phyloP scores from a whole-genome alignment of 306 rosid species.

The Datisca glomerata region DNA sequence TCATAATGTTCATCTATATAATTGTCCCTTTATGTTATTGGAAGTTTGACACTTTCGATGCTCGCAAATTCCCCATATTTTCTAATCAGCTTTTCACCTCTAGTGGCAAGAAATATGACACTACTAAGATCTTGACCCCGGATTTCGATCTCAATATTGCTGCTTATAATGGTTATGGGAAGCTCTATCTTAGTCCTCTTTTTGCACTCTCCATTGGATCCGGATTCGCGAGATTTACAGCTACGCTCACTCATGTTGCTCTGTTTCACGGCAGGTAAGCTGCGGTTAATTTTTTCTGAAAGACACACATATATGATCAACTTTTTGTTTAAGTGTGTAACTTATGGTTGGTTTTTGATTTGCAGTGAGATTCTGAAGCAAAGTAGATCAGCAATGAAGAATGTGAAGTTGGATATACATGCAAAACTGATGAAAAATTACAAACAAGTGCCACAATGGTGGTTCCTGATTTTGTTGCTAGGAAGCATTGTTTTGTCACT shows the following conservation, averaged over 20 bases:
- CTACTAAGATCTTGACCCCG: constrained; percentile 65
- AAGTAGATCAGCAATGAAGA: constrained; percentile 64
- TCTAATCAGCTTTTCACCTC: constrained; percentile 65
- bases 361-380: constrained; percentile 69
- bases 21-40: constrained; percentile 85
- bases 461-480: constrained; percentile 59
- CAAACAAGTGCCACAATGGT: constrained; percentile 93
- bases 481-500: constrained; percentile 62
- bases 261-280: constrained; percentile 86
- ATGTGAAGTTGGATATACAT: constrained; percentile 61
- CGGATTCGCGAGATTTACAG: constrained; percentile 88
- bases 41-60: constrained; percentile 87
- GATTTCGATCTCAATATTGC: constrained; percentile 51
- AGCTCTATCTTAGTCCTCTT: constrained; percentile 93
- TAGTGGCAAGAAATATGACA: constrained; percentile 65
- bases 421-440: constrained; percentile 75
- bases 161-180: constrained; percentile 72
- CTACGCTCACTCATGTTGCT: constrained; percentile 91
- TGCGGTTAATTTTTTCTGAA: too few species aligned
- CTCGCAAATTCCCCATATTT: constrained; percentile 90
- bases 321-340: neutral
- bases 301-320: too few species aligned
- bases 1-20: constrained; percentile 80
- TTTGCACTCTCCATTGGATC: constrained; percentile 95
- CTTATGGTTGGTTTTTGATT: constrained; percentile 1